Percentiles rank a stretch among this genome's conserved stretches.
These are phyloP conservation scores for Aspergillus olivimuriae DNA, from an alignment of 495 filamentous ascomycete genomes.

Conservation along the genomic window DNA sequence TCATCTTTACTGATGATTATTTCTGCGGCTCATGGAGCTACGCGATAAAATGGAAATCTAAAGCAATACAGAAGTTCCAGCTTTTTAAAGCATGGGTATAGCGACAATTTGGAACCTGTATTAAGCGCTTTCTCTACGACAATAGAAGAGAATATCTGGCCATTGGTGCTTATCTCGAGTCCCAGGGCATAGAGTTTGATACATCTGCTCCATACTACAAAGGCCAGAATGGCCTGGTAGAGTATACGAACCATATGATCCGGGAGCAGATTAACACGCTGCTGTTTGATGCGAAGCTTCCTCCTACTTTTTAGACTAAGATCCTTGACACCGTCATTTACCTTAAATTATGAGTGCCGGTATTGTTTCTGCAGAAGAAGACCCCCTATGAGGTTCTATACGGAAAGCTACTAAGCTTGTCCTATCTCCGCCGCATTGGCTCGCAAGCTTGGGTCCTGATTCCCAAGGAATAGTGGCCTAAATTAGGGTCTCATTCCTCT, in stretches of 20 bases:
- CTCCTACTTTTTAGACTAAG: neutral
- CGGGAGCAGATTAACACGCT: neutral
- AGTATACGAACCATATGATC: neutral
- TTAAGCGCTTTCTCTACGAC: neutral
- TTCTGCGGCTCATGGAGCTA: slow-evolving; percentile 2
- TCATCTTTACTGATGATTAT: slow-evolving; percentile 4
- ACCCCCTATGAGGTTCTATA: neutral
- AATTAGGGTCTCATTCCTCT: neutral
- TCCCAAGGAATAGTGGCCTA: neutral
- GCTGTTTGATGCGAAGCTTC: neutral
- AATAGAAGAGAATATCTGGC: slow-evolving; percentile 1
- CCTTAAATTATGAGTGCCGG: neutral
- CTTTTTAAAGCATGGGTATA: slow-evolving; percentile 1
- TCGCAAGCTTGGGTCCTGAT: neutral
- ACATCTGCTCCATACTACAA: slow-evolving; percentile 1
- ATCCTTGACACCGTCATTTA: neutral
- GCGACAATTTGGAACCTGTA: neutral
- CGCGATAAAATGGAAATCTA: slow-evolving; percentile 1
- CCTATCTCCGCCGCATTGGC: neutral
- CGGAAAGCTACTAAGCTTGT: neutral
- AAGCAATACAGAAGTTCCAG: slow-evolving; percentile 1
- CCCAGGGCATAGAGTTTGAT: neutral
- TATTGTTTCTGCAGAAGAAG: neutral
- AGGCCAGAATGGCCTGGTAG: neutral
- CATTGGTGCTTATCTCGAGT: neutral